Percentiles rank a stretch among this genome's conserved stretches.
These are phyloP conservation scores for Daldinia loculata DNA, from an alignment of 495 filamentous ascomycete species.

Conservation along the genomic window DNA sequence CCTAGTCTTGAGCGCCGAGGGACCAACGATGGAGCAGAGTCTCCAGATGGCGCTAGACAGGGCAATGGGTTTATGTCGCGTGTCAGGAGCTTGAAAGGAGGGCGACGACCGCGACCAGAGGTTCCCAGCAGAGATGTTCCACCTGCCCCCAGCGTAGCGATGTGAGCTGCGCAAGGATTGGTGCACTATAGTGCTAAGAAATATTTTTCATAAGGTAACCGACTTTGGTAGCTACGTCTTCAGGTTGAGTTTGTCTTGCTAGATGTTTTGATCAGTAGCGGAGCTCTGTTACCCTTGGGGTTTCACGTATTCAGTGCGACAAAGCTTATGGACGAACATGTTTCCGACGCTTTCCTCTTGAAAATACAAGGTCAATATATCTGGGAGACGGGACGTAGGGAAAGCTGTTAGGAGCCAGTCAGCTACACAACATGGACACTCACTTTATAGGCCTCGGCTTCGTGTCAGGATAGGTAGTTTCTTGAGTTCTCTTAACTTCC, in stretches of 20 bases:
- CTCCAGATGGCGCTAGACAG: constrained; percentile 52
- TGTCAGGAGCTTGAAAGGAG: constrained; percentile 86
- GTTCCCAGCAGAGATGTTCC: constrained; percentile 43
- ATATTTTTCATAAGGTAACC: constrained; percentile 29
- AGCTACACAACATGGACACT: constrained; percentile 18
- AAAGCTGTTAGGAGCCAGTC: constrained; percentile 12
- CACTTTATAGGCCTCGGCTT: constrained; percentile 23
- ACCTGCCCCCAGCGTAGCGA: constrained; percentile 35
- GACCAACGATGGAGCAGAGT: constrained; percentile 68
- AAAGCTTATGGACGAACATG: constrained; percentile 31
- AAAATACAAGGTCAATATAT: constrained; percentile 25
- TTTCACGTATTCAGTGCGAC: constrained; percentile 20
- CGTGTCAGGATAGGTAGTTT: constrained; percentile 39
- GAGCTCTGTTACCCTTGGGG: constrained; percentile 20
- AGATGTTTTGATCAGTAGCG: constrained; percentile 10
- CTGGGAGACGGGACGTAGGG: neutral
- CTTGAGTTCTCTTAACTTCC: constrained; percentile 18
- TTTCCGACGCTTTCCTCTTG: constrained; percentile 8
- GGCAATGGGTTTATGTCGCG: constrained; percentile 79
- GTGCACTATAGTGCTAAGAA: constrained; percentile 25
- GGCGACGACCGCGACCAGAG: constrained; percentile 51
- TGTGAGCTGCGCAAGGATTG: constrained; percentile 22
- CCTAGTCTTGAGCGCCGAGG: constrained; percentile 69
- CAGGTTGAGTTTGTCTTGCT: constrained; percentile 10
- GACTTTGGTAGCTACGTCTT: constrained; percentile 8